Evolutionary conservation across 768 basidiomycete genomes (phyloP), one percentile per base, ranked within the genome.

Genomic region (Artomyces pyxidatus): DNA sequence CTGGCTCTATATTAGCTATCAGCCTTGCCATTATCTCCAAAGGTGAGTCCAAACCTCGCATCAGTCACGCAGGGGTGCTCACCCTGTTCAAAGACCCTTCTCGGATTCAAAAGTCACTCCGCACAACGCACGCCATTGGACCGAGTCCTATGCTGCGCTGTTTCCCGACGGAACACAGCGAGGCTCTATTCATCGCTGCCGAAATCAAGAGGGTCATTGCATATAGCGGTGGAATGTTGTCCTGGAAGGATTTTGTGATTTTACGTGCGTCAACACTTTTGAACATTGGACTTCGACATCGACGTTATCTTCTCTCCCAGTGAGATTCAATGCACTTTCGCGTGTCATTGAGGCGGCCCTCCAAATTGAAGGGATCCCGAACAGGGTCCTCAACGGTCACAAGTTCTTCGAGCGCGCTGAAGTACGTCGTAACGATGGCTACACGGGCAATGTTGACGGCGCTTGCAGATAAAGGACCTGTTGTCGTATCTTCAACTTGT

Each of bases 331-430:
- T 61, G 83, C 89, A 0, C 68, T 90, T 4, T 90, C 88, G 1
- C 75, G 89, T 27, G 69, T 71, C 0, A 75, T 93, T 28, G 92
- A 93, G 65, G 75, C 72, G 12, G 81, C 83, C 0, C 65, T 95
- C 21, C 88, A 89, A 59, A 81, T 76, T 53, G 78, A 83, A 53
- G 77, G 80, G n/a, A 86, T 95, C 32, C 89, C 89, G 1, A 79
- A 76, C 56, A 69, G 78, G 49, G 76, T 93, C 42, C 72, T 93
- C 2, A 83, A 80, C 19, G 89, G 89, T 0, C 85, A 86, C 59
- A 86, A 83, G 59, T 92, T 92, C 72, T 93, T 93, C 57, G 88
- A 92, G 54, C 79, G 89, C 16, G 61, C 79, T 58, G 90, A 92
- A 72, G 85, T 81, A 37, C 42, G 68, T 55, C 26, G 1, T 45